Percentiles rank a stretch among this genome's conserved stretches.
phyloP scores from a whole-genome alignment of 768 basidiomycete species.

The Lenzites betulinus region DNA sequence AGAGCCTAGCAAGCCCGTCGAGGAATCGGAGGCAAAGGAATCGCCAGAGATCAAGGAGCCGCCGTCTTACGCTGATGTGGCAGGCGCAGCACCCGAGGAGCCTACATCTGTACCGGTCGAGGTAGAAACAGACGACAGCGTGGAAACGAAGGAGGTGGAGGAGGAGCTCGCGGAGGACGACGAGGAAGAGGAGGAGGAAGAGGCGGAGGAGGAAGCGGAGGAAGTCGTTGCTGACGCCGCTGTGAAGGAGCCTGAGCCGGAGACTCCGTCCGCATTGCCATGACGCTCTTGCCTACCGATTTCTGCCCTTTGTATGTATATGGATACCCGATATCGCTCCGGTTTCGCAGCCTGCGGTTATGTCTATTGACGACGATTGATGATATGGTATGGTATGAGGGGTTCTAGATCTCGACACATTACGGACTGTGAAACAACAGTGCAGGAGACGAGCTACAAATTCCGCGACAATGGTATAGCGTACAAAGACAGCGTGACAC shows the following conservation, averaged over 20 bases:
- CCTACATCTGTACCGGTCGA: background rate
- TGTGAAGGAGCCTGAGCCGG: background rate
- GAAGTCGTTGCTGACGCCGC: background rate
- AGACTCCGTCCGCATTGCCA: background rate
- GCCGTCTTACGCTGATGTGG: background rate
- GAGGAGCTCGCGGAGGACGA: background rate
- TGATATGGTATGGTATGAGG: background rate
- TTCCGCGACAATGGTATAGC: background rate
- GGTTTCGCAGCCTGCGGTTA: background rate
- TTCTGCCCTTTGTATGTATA: slow-evolving; percentile 1
- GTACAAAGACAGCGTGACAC: background rate
- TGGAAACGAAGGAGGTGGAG: background rate
- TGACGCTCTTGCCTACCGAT: background rate
- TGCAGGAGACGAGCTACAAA: background rate
- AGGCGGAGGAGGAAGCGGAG: background rate
- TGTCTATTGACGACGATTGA: background rate
- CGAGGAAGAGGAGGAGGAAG: background rate
- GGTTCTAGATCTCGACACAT: no score
- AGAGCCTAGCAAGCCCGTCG: background rate
- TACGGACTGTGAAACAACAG: no score
- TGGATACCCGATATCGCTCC: slow-evolving; percentile 1
- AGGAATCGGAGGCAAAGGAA: background rate
- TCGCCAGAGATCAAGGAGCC: background rate
- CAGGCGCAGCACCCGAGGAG: background rate
- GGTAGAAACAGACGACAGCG: background rate